Conservation (phyloP, 768 basidiomycete genomes). For the Lyophyllum atratum region DNA sequence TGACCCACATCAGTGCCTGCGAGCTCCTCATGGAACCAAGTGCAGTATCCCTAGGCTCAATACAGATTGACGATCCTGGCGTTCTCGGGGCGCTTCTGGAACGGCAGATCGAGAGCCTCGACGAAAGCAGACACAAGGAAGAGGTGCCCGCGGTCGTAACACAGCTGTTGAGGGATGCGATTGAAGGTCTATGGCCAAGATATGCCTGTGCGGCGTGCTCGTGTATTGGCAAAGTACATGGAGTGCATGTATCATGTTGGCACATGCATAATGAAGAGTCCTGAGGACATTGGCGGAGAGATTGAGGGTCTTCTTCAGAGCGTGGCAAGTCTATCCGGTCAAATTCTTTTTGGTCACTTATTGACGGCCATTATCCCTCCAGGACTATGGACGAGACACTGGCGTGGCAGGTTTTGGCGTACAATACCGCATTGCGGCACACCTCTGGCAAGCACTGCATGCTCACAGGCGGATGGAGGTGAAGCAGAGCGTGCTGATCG, state of each 20-base stretch:
- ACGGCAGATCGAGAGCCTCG: conserved; percentile 59
- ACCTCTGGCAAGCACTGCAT: conserved; percentile 74
- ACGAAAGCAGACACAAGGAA: conserved; percentile 58
- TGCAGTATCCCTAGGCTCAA: conserved; percentile 47
- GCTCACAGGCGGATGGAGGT: conserved; percentile 56
- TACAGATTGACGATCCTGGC: conserved; percentile 22
- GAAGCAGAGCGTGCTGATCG: conserved; percentile 46
- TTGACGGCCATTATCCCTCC: background rate
- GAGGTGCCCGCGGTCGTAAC: conserved; percentile 43
- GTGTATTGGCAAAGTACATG: conserved; percentile 55
- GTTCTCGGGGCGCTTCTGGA: conserved; percentile 61
- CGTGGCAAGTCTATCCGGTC: conserved; percentile 36
- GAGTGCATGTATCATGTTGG: conserved; percentile 49
- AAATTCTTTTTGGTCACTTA: background rate
- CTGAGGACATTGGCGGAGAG: conserved; percentile 41
- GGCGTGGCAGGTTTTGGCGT: conserved; percentile 31
- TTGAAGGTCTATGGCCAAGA: conserved; percentile 48
- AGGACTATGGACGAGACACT: conserved; percentile 38
- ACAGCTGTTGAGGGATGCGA: conserved; percentile 48
- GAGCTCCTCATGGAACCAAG: conserved; percentile 60
- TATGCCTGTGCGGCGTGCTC: conserved; percentile 61
- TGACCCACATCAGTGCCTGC: conserved; percentile 66
- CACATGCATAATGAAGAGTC: conserved; percentile 22
- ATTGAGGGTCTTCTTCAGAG: conserved; percentile 39
- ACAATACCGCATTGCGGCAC: conserved; percentile 56